These are phyloP conservation scores for Beta macrorhiza DNA, from an alignment of 179 eudicot genomes.

Conservation along the genomic window DNA sequence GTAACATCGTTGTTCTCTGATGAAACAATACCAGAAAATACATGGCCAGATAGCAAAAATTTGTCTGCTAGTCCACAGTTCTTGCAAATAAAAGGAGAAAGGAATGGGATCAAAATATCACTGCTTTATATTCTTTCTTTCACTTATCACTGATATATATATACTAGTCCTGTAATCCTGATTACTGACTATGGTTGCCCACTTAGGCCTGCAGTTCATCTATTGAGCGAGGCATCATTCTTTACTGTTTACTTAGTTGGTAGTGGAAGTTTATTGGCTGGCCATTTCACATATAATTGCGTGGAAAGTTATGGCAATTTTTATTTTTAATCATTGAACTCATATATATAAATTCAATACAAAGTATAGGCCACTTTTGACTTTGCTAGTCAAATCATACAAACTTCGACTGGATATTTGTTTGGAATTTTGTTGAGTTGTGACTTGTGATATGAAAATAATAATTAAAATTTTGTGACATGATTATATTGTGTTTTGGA, in stretches of 20 bases:
- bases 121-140: not conserved
- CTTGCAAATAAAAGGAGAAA: not conserved
- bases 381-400: no score
- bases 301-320: no score
- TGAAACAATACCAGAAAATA: no score
- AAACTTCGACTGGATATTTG: no score
- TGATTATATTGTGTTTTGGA: no score
- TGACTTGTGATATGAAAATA: no score
- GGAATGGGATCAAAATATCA: not conserved
- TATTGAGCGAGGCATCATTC: not conserved
- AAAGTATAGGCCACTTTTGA: no score
- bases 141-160: not conserved
- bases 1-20: not conserved
- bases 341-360: not conserved
- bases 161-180: not conserved
- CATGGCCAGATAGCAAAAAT: not conserved
- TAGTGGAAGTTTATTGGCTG: not conserved
- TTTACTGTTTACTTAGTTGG: not conserved
- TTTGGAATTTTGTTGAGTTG: no score
- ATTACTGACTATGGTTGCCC: not conserved
- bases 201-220: constrained; percentile 1
- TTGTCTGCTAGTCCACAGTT: not conserved
- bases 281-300: no score
- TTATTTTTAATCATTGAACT: not conserved
- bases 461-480: no score